Base-by-base conservation (phyloP, 768 basidiomycete species). In the Leucosporidium yakuticum region DNA sequence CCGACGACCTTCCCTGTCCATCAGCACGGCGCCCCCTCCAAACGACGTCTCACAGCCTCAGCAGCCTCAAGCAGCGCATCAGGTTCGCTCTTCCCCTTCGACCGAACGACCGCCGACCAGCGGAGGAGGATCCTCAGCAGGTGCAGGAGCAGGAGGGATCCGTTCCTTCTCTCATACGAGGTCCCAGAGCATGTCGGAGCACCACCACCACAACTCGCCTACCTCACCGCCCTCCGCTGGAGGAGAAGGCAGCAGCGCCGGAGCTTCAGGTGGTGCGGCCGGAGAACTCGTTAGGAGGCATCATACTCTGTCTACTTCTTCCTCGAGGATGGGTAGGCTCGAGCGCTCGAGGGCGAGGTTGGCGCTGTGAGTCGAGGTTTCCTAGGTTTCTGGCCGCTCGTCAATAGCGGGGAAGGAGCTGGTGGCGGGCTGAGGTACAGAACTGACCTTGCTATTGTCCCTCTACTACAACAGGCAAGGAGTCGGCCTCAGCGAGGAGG, bases 261-360 rank as follows among this genome's bases (percentile, higher is more conserved):
- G 34, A 23, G 36, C 36, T 9, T 15, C 5, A 9, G 21, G 32
- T 23, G 2, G 4, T 4, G 36, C 34, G n/a, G 12, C 27, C n/a
- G 36, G 36, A 0, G 23, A n/a, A 23, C 36, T 59, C 36, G 57
- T 59, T 0, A 34, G 57, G 23, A 34, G 57, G 23, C 57, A 59
- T 39, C 57, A 59, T 39, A 59, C 57, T 1, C 57, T 59, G 23
- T 57, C 56, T 25, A 58, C 63, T 14, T 56, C 67, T 4, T 58
- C 44, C 11, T 44, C 44, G 12, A 32, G 71, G 25, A 44, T 72
- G n/a, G 67, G 67, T 55, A 32, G 68, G 21, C 65, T 66, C 36
- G 71, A 72, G 25, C 32, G 71, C 11, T 66, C 57, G 31, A 17
- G 68, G 0, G 71, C 65, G 4, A 36, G 57, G 23, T 15, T 59